Base-by-base conservation (phyloP, 2,329 filamentous ascomycete genomes). In the Pseudofabraea citricarpa region DNA sequence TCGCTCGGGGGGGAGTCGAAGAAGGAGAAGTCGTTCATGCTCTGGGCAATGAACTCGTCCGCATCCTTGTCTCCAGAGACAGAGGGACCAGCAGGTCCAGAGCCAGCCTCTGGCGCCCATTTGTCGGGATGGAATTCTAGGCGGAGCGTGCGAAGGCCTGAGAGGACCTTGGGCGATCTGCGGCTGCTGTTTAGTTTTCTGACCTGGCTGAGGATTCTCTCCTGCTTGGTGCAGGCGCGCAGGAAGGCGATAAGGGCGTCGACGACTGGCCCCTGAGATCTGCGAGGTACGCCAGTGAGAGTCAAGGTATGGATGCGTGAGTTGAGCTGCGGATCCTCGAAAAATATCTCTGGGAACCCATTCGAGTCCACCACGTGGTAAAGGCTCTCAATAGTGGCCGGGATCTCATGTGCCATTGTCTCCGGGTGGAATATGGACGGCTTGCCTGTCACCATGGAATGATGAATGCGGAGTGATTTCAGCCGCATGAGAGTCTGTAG, bases 401-500 rank as follows among this genome's bases (percentile, higher is more conserved):
- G 35, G 3, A 32, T 35, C n/a, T 35, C 27, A n/a, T n/a, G n/a
- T n/a, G n/a, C n/a, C n/a, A n/a, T n/a, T n/a, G 10, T n/a, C 15
- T 12, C n/a, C 10, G 36, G 7, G 33, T 6, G 24, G 39, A 16
- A 22, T 40, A n/a, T n/a, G n/a, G n/a, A n/a, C 21, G 18, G 13
- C 24, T 32, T 35, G n/a, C 29, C 33, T 0, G 79, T 83, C 5
- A 83, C 69, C 2, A 81, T 50, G 0, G 78, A 82, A 55, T 83
- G 79, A 40, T 83, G 79, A 5, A 80, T 63, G 10, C 73, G 70
- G 2, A 83, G 59, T 1, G 63, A 64, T 23, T 72, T 70, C 4
- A 83, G 62, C 48, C 76, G 76, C 68, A 43, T 79, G 71, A 7
- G 74, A 50, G 51, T 77, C 66, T 1, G 69, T 49, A 56, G 0